Evolutionary conservation across 192 early-diverging fungal species (phyloP), one percentile per base, ranked within the genome.

Genomic region (Coemansia sp.): DNA sequence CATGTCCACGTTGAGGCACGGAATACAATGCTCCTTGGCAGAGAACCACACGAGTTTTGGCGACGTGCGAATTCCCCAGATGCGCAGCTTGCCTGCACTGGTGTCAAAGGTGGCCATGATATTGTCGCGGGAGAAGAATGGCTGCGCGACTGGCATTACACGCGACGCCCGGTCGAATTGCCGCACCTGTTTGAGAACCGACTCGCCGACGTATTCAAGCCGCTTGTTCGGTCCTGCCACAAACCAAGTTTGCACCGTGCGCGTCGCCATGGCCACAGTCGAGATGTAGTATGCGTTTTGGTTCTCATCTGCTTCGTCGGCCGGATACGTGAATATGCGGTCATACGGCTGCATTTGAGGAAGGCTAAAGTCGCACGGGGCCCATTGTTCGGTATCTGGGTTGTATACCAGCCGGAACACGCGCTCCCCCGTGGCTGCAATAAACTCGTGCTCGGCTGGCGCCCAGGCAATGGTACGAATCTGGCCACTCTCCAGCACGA

Each of bases 381-480:
- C 9, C 75, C 75, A 78, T 30, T 71, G 64, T 30, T 54, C 39
- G 4, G 47, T 39, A 1, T 45, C n/a, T 0, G 15, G 14, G 36
- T 45, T 43, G 55, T 67, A 78, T 30, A 42, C 20, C 48, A 71
- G 43, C 21, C 68, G 55, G 51, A 60, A 78, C 12, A 78, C 63
- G 2, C 35, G 45, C 46, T 67, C 62, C 23, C 48, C 45, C 3
- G 75, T 78, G 8, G 69, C 67, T 20, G 67, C 67, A 47, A 78
- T 71, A 50, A 78, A 78, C 42, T 78, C 75, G 7, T 64, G 40
- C 11, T 67, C 63, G 4, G 53, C 49, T 5, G 75, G 75, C 19
- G 75, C 75, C 75, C 75, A 78, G 1, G 75, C 67, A 45, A 78
- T 78, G 11, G 64, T 78, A 19, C 60, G 59, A 32, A 78, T 64